Percentiles rank a stretch among this genome's conserved stretches.
These are phyloP conservation scores for Paramecium sonneborni DNA, from an alignment of 73 alveolate genomes.

Conservation along the genomic window DNA sequence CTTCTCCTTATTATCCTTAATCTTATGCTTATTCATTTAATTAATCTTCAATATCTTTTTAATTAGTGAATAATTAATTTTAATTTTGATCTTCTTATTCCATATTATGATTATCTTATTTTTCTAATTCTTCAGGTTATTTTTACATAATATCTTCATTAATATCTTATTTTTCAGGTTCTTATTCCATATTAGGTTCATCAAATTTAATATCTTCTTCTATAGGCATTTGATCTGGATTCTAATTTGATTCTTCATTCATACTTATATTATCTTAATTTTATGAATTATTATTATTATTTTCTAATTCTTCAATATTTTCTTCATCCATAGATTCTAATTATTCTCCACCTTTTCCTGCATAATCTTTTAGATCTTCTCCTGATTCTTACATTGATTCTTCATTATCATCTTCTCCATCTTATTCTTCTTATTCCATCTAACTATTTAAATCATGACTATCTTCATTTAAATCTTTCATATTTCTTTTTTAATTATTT, in stretches of 20 bases:
- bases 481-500: constrained; percentile 58
- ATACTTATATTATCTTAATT: constrained; percentile 14
- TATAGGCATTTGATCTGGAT: constrained; percentile 58
- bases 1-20: constrained; percentile 61
- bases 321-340: constrained; percentile 49
- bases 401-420: constrained; percentile 69
- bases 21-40: constrained; percentile 61
- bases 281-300: neutral
- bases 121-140: constrained; percentile 39
- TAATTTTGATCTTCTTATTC: constrained; percentile 63
- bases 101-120: constrained; percentile 34
- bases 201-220: constrained; percentile 65
- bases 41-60: neutral
- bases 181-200: constrained; percentile 56
- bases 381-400: constrained; percentile 62
- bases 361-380: constrained; percentile 62
- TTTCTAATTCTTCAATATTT: constrained; percentile 23
- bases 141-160: constrained; percentile 34
- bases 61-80: neutral
- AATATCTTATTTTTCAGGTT: constrained; percentile 31
- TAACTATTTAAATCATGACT: constrained; percentile 32
- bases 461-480: constrained; percentile 52
- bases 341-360: constrained; percentile 65
- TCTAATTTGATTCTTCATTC: constrained; percentile 44
- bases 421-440: constrained; percentile 74